phyloP scores from a whole-genome alignment of 2,329 filamentous ascomycete species.

The Mariannaea elegans region DNA sequence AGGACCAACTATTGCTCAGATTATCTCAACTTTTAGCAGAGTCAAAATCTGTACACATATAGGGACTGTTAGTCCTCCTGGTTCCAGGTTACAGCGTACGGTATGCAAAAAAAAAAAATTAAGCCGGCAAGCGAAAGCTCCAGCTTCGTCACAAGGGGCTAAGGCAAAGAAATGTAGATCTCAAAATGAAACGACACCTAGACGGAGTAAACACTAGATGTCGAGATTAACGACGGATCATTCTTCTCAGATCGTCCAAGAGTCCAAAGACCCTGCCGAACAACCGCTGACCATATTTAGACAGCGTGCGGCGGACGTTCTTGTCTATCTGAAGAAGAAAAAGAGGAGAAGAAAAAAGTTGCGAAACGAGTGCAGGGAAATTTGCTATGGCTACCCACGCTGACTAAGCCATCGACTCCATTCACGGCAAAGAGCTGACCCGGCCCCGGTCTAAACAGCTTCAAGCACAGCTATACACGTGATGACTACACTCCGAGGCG shows the following conservation, averaged over 20 bases:
- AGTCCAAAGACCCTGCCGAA: slow-evolving; percentile 48
- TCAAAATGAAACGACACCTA: slow-evolving; percentile 66
- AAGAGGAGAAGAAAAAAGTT: slow-evolving; percentile 40
- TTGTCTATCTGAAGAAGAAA: slow-evolving; percentile 60
- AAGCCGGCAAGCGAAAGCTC: too few relatives aligned
- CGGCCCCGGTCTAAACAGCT: neutral
- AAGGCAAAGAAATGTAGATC: slow-evolving; percentile 58
- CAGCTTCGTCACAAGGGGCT: too few relatives aligned
- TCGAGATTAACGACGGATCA: slow-evolving; percentile 68
- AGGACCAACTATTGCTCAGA: too few relatives aligned
- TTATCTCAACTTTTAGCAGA: too few relatives aligned
- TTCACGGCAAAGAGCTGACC: slow-evolving; percentile 23
- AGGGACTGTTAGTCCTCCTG: too few relatives aligned
- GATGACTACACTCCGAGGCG: neutral
- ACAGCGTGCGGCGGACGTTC: slow-evolving; percentile 53
- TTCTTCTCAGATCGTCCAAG: slow-evolving; percentile 56
- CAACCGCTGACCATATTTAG: slow-evolving; percentile 42
- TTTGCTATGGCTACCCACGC: slow-evolving; percentile 17
- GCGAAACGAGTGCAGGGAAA: neutral
- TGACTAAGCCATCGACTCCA: slow-evolving; percentile 24
- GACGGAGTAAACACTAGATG: slow-evolving; percentile 56
- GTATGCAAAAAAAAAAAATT: too few relatives aligned
- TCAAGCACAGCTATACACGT: too few relatives aligned
- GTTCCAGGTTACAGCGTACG: too few relatives aligned
- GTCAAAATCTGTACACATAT: too few relatives aligned